Evolutionary conservation across 345 rosid genomes (phyloP).

Genomic region (Hibiscus syriacus): DNA sequence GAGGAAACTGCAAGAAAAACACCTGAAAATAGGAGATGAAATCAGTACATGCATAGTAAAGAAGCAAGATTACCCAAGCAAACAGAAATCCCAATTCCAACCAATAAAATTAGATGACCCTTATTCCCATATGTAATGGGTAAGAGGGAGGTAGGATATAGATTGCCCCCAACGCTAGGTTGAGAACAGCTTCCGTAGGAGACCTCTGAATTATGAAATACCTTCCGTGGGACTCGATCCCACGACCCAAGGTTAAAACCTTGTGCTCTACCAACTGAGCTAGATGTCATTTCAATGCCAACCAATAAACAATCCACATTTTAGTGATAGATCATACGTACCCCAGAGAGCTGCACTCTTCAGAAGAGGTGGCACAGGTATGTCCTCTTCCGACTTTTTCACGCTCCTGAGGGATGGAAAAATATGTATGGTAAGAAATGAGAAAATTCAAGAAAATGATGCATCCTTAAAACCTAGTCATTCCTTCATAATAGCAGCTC

Average conservation of each 20-base stretch:
- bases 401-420: constrained; percentile 41
- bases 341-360: constrained; percentile 98
- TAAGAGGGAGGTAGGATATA: too few relatives aligned
- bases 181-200: too few relatives aligned
- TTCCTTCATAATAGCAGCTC: neutral
- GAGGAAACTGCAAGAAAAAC: constrained; percentile 78
- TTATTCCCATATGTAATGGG: too few relatives aligned
- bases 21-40: constrained; percentile 29
- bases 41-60: neutral
- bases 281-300: too few relatives aligned
- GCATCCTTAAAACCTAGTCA: neutral
- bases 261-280: too few relatives aligned
- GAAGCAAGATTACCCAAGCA: neutral
- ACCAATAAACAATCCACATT: too few relatives aligned
- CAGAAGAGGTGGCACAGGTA: constrained; percentile 81
- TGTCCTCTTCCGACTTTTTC: constrained; percentile 73
- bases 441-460: neutral
- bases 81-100: neutral
- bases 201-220: too few relatives aligned
- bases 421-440: constrained; percentile 10
- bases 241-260: too few relatives aligned
- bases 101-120: too few relatives aligned
- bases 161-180: too few relatives aligned
- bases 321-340: constrained; percentile 33
- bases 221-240: too few relatives aligned